These are phyloP conservation scores for Candida germanica DNA, from an alignment of 805 yeast species.

Conservation along the genomic window DNA sequence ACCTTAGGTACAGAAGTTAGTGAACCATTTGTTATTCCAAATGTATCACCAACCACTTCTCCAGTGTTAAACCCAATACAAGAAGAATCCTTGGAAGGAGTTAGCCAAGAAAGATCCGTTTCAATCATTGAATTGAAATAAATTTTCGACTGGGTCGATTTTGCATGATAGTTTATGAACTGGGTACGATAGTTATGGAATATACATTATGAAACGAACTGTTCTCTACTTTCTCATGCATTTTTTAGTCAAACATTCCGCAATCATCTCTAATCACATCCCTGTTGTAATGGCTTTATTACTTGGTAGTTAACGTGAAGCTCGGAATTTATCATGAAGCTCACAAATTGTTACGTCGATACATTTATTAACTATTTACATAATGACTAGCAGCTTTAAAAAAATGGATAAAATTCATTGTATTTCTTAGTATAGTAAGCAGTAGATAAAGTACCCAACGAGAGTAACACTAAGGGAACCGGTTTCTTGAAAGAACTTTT, in stretches of 20 bases:
- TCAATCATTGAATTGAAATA: slow-evolving; percentile 27
- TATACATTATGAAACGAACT: no score
- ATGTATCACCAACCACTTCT: slow-evolving; percentile 52
- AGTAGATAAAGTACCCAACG: slow-evolving; percentile 61
- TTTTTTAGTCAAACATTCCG: no score
- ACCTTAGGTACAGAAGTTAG: slow-evolving; percentile 53
- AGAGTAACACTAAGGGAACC: slow-evolving; percentile 64
- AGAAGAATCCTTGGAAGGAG: slow-evolving; percentile 4
- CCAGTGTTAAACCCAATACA: slow-evolving; percentile 11
- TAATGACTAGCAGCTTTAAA: no score
- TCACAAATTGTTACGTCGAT: no score
- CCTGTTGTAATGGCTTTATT: no score
- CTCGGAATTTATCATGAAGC: no score
- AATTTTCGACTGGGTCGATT: no score
- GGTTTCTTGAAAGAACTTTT: slow-evolving; percentile 64
- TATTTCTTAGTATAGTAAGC: slow-evolving; percentile 74
- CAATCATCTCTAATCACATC: no score
- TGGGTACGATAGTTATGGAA: neutral
- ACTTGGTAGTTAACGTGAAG: no score
- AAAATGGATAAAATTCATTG: slow-evolving; percentile 57
- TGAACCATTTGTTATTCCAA: slow-evolving; percentile 64
- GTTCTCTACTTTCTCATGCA: no score
- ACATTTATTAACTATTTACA: no score
- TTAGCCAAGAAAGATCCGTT: slow-evolving; percentile 11
- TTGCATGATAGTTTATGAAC: neutral